Evolutionary conservation across 2,329 filamentous ascomycete species (phyloP), one percentile per base, ranked within the genome.

Genomic region (Fusarium sp.): DNA sequence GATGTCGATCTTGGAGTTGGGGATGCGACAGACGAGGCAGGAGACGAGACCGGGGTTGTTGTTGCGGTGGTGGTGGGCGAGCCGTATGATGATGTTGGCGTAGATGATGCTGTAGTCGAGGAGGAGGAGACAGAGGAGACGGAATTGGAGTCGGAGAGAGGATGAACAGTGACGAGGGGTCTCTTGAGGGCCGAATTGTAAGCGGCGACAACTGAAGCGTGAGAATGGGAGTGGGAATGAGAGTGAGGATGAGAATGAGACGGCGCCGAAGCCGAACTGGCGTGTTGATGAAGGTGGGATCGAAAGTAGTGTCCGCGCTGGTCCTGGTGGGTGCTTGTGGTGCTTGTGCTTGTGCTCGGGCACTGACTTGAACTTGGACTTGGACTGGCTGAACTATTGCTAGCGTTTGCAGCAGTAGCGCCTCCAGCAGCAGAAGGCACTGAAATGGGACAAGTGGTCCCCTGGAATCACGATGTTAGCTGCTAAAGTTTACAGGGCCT

Each of bases 101-200:
- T 60, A 64, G 69, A 74, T 60, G 72, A 73, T 60, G 68, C 57
- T 58, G 70, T 70, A 24, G 75, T 72, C 15, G 75, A 70, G 28
- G 63, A 70, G 36, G 63, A 69, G 26, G 73, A 70, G 42, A 75
- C 64, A 42, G 71, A 60, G 38, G 71, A 76, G 55, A 64, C 59
- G 53, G 73, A 74, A 72, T 69, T 77, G 58, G 70, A 69, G 66
- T 75, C 70, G 62, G 69, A 74, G 63, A 60, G 66, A 64, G 59
- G 69, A 48, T 72, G 57, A 32, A 72, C 72, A 68, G 72, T 70
- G 67, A 77, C 68, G 56, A 66, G 50, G 35, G 70, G 74, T 60
- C 76, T 75, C 53, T 69, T 80, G 67, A 75, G 61, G 54, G 67
- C 56, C 59, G 71, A 73, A 65, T 77, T 74, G 63, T 75, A 75